Conservation (phyloP, 1,284 basidiomycete species). For the Sanghuangporus sanghuang region DNA sequence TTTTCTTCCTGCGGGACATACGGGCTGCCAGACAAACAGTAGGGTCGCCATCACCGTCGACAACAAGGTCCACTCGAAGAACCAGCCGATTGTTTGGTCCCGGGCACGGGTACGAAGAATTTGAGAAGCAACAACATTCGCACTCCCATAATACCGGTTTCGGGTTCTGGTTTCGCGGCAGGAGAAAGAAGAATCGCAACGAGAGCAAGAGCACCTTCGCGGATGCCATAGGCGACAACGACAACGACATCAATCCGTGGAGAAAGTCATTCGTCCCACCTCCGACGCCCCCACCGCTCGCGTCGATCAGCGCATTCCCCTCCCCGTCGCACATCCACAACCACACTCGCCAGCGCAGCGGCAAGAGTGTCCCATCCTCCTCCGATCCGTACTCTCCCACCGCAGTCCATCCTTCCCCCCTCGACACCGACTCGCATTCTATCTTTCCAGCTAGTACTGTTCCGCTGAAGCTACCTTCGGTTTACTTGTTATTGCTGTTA, state of each 20-base stretch:
- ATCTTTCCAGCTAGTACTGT: neutral
- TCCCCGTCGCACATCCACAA: neutral
- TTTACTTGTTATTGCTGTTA: neutral
- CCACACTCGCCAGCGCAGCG: slow-evolving; percentile 3
- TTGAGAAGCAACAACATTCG: neutral
- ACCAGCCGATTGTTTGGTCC: neutral
- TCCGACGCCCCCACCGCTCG: slow-evolving; percentile 2
- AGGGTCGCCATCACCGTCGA: neutral
- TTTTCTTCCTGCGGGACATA: slow-evolving; percentile 1
- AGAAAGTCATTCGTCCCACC: slow-evolving; percentile 9
- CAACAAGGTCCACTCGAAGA: neutral
- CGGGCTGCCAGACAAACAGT: neutral
- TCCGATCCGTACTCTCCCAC: slow-evolving; percentile 4
- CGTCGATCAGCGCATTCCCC: neutral
- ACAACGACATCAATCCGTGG: slow-evolving; percentile 14
- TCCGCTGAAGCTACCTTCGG: neutral
- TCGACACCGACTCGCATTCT: neutral
- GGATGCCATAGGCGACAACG: neutral
- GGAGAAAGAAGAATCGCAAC: neutral
- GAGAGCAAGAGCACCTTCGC: neutral
- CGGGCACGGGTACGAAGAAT: neutral
- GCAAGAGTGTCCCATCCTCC: neutral
- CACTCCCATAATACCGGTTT: neutral
- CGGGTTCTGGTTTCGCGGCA: neutral
- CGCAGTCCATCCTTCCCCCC: neutral